A percentile compares a stretch with the other conserved stretches of the same genome.
Evolutionary conservation across 139 green algal species (phyloP).

Genomic region (Trebouxia sp.): DNA sequence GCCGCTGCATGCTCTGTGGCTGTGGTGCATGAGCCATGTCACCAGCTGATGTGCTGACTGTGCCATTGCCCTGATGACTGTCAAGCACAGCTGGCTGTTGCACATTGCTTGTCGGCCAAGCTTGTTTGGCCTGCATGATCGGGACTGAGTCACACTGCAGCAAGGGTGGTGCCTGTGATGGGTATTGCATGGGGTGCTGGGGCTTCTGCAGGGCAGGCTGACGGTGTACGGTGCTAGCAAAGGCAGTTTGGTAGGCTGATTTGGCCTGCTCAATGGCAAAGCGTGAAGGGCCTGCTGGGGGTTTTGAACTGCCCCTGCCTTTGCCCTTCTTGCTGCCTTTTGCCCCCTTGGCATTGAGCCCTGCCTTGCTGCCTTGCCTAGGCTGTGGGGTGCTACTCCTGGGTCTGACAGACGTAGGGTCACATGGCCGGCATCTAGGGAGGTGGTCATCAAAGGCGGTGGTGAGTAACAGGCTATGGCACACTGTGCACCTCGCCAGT

Average conservation of each 20-base stretch:
- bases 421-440: neutral
- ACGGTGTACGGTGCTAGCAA: too few species aligned
- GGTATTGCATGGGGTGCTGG: too few species aligned
- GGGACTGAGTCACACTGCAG: too few species aligned
- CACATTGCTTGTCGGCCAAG: too few species aligned
- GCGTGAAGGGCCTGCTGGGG: constrained; percentile 8
- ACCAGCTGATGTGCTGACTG: neutral
- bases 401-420: neutral
- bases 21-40: neutral
- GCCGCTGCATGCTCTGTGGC: neutral
- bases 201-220: too few species aligned
- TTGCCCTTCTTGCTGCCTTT: neutral
- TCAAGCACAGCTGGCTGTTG: neutral
- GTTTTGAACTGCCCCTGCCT: neutral
- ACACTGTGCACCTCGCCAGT: neutral
- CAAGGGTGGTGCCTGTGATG: too few species aligned
- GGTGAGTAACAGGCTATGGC: neutral
- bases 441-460: constrained; percentile 4
- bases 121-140: too few species aligned
- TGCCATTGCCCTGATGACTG: neutral
- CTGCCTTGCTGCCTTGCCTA: neutral
- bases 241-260: neutral
- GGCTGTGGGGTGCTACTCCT: constrained; percentile 1
- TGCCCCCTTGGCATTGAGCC: too few species aligned
- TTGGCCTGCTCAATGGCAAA: constrained; percentile 17